Base-by-base conservation (phyloP, 2,329 filamentous ascomycete genomes). In the Talaromyces verruculosus region DNA sequence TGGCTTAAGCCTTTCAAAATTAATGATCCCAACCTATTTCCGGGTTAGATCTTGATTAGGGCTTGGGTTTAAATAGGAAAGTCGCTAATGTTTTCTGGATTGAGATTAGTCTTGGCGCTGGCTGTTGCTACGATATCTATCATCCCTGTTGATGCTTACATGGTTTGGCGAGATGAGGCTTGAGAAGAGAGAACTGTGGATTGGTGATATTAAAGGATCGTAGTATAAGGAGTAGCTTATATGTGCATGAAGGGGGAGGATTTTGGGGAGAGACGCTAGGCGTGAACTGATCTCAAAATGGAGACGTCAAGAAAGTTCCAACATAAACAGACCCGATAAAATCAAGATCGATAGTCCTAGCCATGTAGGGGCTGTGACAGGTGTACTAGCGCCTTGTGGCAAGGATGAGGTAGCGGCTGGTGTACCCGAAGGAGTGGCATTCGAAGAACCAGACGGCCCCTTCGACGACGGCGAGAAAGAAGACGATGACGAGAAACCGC, bases 401-500 rank as follows among this genome's bases (percentile, higher is more conserved):
- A 60, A 22, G 4, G 60, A 43, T 10, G 65, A 62, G 15, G 25
- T 53, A 11, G 65, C 25, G 17, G 43, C 37, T 15, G 65, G 51
- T 28, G 10, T 7, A 6, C 51, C 62, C 10, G 62, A 47, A 33
- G 35, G n/a, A 1, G 53, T 43, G 19, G 43, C 8, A 13, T 30
- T 53, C 6, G 41, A 28, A 28, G 41, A 33, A 28, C 22, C 30
- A 13, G 43, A 25, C 2, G 49, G 15, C n/a, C 19, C 25, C 28
- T 28, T 28, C 8, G 37, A 55, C 13, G 60, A 30, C 22, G 43
- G 11, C 0, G 25, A 30, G 2, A 49, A 25, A 43, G 41, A 58
- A 13, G 22, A 1, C 0, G 62, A 64, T n/a, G 60, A 22, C 3
- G 22, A 11, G 3, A 47, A 58, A 13, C 63, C 67, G 59, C 72